Evolutionary conservation across 495 filamentous ascomycete species (phyloP), one percentile per base, ranked within the genome.

Genomic region (Trypethelium eluteriae): DNA sequence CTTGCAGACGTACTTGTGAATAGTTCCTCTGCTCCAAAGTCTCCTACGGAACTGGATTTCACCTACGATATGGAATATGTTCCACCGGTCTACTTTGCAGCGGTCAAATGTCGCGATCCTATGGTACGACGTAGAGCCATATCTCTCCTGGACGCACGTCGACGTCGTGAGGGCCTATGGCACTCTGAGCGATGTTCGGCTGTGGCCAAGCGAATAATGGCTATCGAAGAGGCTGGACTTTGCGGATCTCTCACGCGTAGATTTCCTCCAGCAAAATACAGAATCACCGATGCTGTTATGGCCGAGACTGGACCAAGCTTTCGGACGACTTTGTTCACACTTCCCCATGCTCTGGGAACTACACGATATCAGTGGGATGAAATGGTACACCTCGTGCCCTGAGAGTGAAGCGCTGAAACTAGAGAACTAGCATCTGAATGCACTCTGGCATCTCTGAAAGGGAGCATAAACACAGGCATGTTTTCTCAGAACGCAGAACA

Each of bases 31-130:
- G 53, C 53, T 36, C 32, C 25, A 36, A 35, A 6, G 14, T 9
- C 5, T 36, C 7, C 25, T 7, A 36, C 53, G 3, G 53, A 59
- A 9, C 9, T 50, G 4, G 25, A 34, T 12, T 50, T 64, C 9
- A 46, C 63, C 39, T 34, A 49, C 5, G 49, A 44, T 14, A 38
- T 38, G 34, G 63, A 50, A 32, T 38, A 53, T 16, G 32, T 65
- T 7, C 12, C 41, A 10, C 63, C 63, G 39, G 11, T 53, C 6
- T 65, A 53, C 63, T 65, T 65, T 50, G 44, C 11, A 12, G 34
- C 46, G 32, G 25, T 66, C 12, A 57, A 47, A 41, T 66, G 64
- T 59, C 64, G 64, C 18, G 46, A 66, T 39, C 64, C 64, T 3
- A 57, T 16, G 2, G 6, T 66, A 25, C 64, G 64, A 18, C 46